These are phyloP conservation scores for Blastocystis sp. DNA, from an alignment of 352 stramenopile genomes.

Conservation along the genomic window DNA sequence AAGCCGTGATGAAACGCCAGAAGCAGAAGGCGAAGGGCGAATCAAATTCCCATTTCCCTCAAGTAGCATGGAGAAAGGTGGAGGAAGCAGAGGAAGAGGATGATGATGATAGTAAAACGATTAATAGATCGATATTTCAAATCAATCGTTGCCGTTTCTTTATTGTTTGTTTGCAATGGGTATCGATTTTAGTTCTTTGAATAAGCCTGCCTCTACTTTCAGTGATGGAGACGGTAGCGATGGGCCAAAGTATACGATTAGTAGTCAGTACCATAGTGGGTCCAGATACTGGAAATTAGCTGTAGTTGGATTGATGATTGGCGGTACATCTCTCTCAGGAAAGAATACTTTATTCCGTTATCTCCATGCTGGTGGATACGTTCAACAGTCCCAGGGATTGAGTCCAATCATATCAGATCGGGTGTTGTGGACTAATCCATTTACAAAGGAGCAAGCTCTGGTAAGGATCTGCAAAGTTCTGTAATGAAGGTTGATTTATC, in stretches of 20 bases:
- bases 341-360: neutral
- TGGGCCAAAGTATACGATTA: neutral
- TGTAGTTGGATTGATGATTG: neutral
- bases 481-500: neutral
- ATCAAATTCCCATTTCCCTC: too few relatives aligned
- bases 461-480: neutral
- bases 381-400: neutral
- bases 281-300: neutral
- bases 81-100: too few relatives aligned
- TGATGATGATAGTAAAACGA: too few relatives aligned
- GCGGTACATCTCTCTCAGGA: neutral
- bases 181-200: neutral
- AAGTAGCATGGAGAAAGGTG: too few relatives aligned
- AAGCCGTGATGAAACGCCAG: too few relatives aligned
- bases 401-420: neutral
- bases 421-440: neutral
- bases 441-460: neutral
- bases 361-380: neutral
- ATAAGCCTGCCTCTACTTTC: neutral
- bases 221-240: neutral
- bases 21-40: too few relatives aligned
- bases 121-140: too few relatives aligned
- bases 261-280: constrained; percentile 2
- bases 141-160: too few relatives aligned
- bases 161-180: neutral